phyloP scores from a whole-genome alignment of 352 stramenopile species.

The Phytopythium oedochilum region DNA sequence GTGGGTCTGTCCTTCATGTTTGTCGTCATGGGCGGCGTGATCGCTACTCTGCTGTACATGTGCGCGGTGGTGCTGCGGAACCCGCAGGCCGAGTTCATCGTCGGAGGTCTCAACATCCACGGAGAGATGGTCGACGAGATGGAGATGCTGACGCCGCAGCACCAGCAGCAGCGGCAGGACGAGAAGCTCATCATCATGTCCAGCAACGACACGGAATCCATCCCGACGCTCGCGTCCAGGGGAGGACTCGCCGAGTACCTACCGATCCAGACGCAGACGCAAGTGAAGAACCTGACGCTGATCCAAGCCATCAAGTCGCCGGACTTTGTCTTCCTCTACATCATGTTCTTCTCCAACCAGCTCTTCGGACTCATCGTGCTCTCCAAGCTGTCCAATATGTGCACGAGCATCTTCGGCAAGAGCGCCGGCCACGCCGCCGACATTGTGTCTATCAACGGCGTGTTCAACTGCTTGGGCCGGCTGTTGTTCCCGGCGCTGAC shows the following conservation, averaged over 20 bases:
- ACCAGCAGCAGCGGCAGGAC: conserved; percentile 8
- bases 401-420: conserved; percentile 43
- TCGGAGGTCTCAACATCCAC: conserved; percentile 50
- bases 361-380: conserved; percentile 63
- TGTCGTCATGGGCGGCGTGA: conserved; percentile 31
- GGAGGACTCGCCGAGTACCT: conserved; percentile 15
- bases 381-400: conserved; percentile 55
- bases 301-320: conserved; percentile 47
- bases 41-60: conserved; percentile 30
- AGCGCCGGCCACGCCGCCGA: conserved; percentile 23
- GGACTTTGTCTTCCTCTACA: conserved; percentile 63
- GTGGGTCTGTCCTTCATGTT: conserved; percentile 47
- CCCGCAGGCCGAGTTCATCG: conserved; percentile 43
- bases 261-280: conserved; percentile 20
- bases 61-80: conserved; percentile 38
- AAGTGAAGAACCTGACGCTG: conserved; percentile 45
- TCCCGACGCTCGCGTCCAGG: conserved; percentile 21
- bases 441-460: conserved; percentile 56
- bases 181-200: conserved; percentile 37
- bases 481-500: conserved; percentile 36
- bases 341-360: conserved; percentile 66
- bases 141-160: conserved; percentile 10
- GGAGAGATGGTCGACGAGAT: conserved; percentile 31
- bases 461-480: conserved; percentile 48
- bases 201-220: conserved; percentile 34